Base-by-base conservation (phyloP, 805 yeast genomes). In the Ogataea nonfermentans region DNA sequence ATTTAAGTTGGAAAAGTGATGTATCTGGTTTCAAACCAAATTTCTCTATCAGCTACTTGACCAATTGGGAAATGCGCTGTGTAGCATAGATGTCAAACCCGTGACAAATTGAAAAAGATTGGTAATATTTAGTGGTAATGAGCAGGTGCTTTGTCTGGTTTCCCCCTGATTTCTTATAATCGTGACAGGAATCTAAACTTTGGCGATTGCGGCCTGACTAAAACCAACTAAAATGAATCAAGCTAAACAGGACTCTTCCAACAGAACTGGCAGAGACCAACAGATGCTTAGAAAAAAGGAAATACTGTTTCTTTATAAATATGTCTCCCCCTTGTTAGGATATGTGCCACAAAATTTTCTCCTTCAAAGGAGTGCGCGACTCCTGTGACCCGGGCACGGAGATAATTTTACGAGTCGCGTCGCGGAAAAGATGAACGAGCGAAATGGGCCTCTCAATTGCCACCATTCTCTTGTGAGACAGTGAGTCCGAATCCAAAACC, bases 331-430 rank as follows among this genome's bases (percentile, higher is more conserved):
- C 37, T 39, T 39, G 33, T 24, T 39, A 16, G 23, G 25, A 37
- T 24, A 39, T 28, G 42, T 39, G 26, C 37, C 37, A 32, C 37
- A 39, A 39, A 39, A 28, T 28, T 32, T 32, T 39, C 37, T 23
- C 32, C 37, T 29, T 28, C 37, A 39, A 32, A 39, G 42, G 42
- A 39, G 42, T 39, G 42, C 25, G 32, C 42, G 24, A 11, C 42
- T 29, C 37, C 37, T 39, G 37, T 38, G 16, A 32, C 30, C 24
- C 26, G 26, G 26, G 36, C 31, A 27, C 36, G 37, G 34, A 37
- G 30, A 39, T 32, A 32, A 32, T 39, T 38, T 38, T 16, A 17
- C 27, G 24, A 30, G 26, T 24, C 37, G 42, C 42, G 42, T 39
- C 9, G 16, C 28, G 17, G 15, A 26, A 11, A 27, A 8, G 16